These are phyloP conservation scores for Nidula niveotomentosa DNA, from an alignment of 1,284 basidiomycete genomes.

Conservation along the genomic window DNA sequence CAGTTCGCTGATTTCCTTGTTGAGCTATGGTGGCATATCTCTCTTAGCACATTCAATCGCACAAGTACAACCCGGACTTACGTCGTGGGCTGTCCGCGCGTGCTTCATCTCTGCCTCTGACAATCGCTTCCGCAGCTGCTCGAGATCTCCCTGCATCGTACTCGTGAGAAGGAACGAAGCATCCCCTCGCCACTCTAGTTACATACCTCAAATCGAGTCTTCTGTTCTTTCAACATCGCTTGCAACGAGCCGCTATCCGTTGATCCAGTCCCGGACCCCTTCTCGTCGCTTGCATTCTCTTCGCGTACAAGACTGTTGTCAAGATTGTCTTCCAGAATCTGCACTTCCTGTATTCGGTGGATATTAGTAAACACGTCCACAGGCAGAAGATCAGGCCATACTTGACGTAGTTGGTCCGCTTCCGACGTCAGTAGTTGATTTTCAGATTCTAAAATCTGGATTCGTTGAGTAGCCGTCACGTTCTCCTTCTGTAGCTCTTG, in stretches of 20 bases:
- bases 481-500: conserved; percentile 87
- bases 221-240: conserved; percentile 47
- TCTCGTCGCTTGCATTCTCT: conserved; percentile 43
- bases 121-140: conserved; percentile 68
- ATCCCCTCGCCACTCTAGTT: conserved; percentile 4
- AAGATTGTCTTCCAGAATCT: conserved; percentile 72
- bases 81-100: conserved; percentile 69
- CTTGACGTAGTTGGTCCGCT: conserved; percentile 76
- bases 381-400: conserved; percentile 21
- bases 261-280: conserved; percentile 15
- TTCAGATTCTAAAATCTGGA: conserved; percentile 75
- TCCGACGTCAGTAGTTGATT: conserved; percentile 75
- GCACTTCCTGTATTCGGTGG: conserved; percentile 53
- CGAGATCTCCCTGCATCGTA: conserved; percentile 53
- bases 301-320: conserved; percentile 50
- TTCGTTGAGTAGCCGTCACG: conserved; percentile 57
- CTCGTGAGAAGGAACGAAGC: too few species aligned
- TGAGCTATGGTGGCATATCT: conserved; percentile 51
- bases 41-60: background rate
- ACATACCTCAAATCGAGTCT: conserved; percentile 53
- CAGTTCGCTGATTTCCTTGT: conserved; percentile 89
- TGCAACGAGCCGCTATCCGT: conserved; percentile 35
- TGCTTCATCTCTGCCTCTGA: conserved; percentile 73
- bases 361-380: too few species aligned
- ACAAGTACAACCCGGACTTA: conserved; percentile 30